Conservation (phyloP, 176 grass and related monocot genomes). For the Cymbopogon citratus region DNA sequence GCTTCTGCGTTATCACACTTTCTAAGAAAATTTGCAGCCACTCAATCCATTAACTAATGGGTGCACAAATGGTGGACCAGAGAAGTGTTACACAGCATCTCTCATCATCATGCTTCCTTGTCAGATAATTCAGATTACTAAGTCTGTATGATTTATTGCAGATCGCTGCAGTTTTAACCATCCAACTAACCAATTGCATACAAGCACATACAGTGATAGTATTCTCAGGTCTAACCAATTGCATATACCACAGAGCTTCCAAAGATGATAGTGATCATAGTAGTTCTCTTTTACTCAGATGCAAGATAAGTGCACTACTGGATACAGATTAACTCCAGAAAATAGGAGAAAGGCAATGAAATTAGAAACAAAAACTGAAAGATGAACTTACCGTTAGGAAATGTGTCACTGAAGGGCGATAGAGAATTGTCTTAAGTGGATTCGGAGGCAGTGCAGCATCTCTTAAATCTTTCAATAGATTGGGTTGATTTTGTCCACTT, state of each 20-base stretch:
- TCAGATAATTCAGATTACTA: slow-evolving; percentile 2
- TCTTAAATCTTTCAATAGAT: slow-evolving; percentile 75
- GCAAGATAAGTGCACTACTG: not conserved
- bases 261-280: not conserved
- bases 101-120: not conserved
- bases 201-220: not conserved
- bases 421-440: slow-evolving; percentile 72
- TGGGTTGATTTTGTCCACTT: slow-evolving; percentile 50
- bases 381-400: slow-evolving; percentile 58
- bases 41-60: not conserved
- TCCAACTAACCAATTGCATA: not conserved
- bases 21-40: slow-evolving; percentile 4
- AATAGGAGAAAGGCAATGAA: not conserved
- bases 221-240: not conserved
- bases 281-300: not conserved
- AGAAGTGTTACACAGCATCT: not conserved
- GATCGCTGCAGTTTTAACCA: not conserved
- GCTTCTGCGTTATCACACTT: not conserved
- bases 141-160: slow-evolving; percentile 10
- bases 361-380: slow-evolving; percentile 3
- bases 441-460: slow-evolving; percentile 77
- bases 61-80: not conserved
- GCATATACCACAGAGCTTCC: not conserved
- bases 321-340: not conserved
- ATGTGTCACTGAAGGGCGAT: slow-evolving; percentile 70